Evolutionary conservation across 352 stramenopile genomes (phyloP), one percentile per base, ranked within the genome.

Genomic region (Phytophthora macrochlamydospora): DNA sequence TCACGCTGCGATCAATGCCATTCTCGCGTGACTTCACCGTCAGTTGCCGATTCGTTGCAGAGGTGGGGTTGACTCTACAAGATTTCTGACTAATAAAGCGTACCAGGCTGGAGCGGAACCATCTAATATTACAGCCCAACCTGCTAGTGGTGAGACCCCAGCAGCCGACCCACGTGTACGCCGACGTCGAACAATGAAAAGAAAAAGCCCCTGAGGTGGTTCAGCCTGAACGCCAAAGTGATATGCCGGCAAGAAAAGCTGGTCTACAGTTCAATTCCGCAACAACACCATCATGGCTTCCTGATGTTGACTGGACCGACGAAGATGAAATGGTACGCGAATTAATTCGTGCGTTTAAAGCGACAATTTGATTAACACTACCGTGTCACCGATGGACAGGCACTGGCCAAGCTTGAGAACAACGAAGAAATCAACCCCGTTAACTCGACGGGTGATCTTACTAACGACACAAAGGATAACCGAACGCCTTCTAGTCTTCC

Each of bases 231-330:
- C 24, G 55, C 44, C 56, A 7, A 30, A 29, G 46, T 55, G 9
- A 24, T 24, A 24, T 8, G 24, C 43, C 12, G 13, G 2, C 6
- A 35, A 66, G 43, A 40, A 56, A 50, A 18, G 2, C 11, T 54
- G 7, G 9, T 14, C 14, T 30, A 13, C 38, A 43, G 52, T 56
- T 59, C 68, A 28, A 58, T 37, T 4, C 30, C 45, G n/a, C 61
- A 69, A 6, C 37, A 51, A 6, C 48, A 13, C 13, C 71, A 33
- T 56, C 59, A 24, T 72, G 58, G 46, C 35, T 87, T 7, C 82
- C 78, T 8, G 69, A 85, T 40, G 51, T 91, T 50, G 62, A 77
- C 30, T 90, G 81, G 81, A 90, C 75, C 3, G 75, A 85, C 28
- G 67, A 85, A 53, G 77, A 86, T 51, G 81, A 90, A 69, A 33